phyloP scores from a whole-genome alignment of 768 basidiomycete genomes.

The Serpula lacrymans region DNA sequence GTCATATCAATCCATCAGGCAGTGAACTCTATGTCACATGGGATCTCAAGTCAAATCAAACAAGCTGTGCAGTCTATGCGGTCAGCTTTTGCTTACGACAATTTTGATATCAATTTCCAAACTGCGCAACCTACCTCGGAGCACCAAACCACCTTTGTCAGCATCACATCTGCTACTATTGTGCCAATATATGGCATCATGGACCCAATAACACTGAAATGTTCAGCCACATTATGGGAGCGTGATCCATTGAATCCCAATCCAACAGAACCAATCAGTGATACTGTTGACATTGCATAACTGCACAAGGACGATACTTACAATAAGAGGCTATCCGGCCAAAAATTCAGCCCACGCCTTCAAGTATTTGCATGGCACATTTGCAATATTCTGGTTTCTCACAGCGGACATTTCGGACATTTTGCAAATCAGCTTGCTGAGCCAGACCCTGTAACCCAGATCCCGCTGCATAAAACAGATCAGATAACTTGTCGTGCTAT shows the following conservation, averaged over 20 bases:
- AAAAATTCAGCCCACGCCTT: too few species aligned
- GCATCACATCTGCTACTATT: conserved; percentile 31
- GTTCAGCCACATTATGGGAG: conserved; percentile 30
- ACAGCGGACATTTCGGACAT: conserved; percentile 14
- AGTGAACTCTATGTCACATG: conserved; percentile 10
- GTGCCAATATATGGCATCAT: conserved; percentile 19
- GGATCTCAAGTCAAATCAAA: conserved; percentile 17
- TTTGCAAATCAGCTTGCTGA: conserved; percentile 12
- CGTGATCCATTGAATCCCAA: conserved; percentile 19
- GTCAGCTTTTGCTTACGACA: too few species aligned
- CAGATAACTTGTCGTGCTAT: too few species aligned
- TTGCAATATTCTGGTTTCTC: too few species aligned
- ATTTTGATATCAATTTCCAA: too few species aligned
- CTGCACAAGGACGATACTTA: too few species aligned
- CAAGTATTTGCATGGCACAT: too few species aligned
- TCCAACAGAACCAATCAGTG: too few species aligned
- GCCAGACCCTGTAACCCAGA: conserved; percentile 23
- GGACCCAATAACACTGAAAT: conserved; percentile 21
- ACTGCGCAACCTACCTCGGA: conserved; percentile 27
- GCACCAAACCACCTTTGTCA: conserved; percentile 22
- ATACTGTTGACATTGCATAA: too few species aligned
- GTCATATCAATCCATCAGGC: conserved; percentile 9
- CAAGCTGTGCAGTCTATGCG: conserved; percentile 22
- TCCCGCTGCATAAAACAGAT: conserved; percentile 9
- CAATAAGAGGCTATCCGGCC: too few species aligned